Evolutionary conservation across 768 basidiomycete species (phyloP).

Genomic region (Suillus paluster): DNA sequence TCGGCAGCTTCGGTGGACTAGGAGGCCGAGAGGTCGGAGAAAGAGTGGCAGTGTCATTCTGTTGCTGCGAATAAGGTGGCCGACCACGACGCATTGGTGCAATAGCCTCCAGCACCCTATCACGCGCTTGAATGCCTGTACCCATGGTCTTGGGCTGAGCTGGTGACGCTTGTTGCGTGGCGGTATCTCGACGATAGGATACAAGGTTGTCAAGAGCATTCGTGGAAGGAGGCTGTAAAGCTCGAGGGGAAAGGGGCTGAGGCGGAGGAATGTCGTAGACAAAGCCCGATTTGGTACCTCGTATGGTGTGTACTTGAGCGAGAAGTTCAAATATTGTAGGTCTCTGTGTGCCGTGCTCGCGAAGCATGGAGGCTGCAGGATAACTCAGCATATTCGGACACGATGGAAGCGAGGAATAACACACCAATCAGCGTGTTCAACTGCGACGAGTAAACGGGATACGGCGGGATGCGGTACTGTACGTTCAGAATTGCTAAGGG

Average conservation of each 20-base stretch:
- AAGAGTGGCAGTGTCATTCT: conserved; percentile 34
- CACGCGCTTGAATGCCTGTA: conserved; percentile 69
- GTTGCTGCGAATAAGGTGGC: conserved; percentile 46
- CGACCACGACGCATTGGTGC: conserved; percentile 79
- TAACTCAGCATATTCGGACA: conserved; percentile 16
- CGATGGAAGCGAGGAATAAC: conserved; percentile 24
- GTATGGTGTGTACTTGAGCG: conserved; percentile 78
- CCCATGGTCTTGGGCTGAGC: conserved; percentile 34
- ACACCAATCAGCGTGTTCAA: conserved; percentile 85
- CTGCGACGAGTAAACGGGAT: conserved; percentile 82
- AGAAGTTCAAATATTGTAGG: conserved; percentile 91
- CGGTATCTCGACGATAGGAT: conserved; percentile 35
- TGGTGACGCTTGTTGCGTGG: conserved; percentile 17
- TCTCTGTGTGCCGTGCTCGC: conserved; percentile 85
- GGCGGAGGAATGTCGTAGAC: conserved; percentile 62
- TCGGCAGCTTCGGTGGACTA: conserved; percentile 23
- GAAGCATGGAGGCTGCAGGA: conserved; percentile 81
- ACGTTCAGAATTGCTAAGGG: conserved; percentile 96
- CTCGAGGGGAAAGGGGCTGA: conserved; percentile 51
- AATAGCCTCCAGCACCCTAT: conserved; percentile 79
- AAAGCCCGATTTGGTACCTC: conserved; percentile 84
- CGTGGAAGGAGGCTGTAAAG: conserved; percentile 30
- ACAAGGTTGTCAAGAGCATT: conserved; percentile 43
- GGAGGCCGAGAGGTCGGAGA: conserved; percentile 35
- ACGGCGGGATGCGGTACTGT: conserved; percentile 90